Evolutionary conservation across 2,329 filamentous ascomycete genomes (phyloP).

Genomic region (Neonectria magnoliae): DNA sequence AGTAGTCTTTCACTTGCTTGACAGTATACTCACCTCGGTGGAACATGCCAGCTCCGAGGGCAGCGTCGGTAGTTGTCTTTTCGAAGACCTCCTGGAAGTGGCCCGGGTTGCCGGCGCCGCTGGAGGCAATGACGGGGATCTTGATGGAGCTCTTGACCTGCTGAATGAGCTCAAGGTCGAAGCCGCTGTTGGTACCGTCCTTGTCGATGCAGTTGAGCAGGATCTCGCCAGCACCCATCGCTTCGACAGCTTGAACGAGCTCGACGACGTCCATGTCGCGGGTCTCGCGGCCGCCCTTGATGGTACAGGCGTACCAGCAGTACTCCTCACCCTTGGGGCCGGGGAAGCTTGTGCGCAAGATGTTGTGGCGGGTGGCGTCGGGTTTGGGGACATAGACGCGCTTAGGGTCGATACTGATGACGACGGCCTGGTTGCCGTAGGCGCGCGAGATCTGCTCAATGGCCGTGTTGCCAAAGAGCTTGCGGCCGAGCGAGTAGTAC

Average conservation of each 20-base stretch:
- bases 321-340: constrained; percentile 81
- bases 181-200: constrained; percentile 93
- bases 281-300: constrained; percentile 94
- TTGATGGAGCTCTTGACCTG: constrained; percentile 88
- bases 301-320: constrained; percentile 98
- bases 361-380: constrained; percentile 77
- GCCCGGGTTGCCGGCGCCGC: constrained; percentile 85
- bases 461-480: constrained; percentile 82
- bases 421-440: constrained; percentile 96
- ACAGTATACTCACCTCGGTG: constrained; percentile 96
- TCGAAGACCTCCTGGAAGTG: constrained; percentile 94
- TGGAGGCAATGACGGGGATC: constrained; percentile 95
- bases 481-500: constrained; percentile 78
- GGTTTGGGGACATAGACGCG: constrained; percentile 83
- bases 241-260: constrained; percentile 88
- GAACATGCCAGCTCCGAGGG: constrained; percentile 96
- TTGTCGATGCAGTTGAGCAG: constrained; percentile 97
- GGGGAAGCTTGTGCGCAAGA: constrained; percentile 73
- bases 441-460: constrained; percentile 95
- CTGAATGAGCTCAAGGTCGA: constrained; percentile 89
- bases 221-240: constrained; percentile 95
- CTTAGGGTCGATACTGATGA: constrained; percentile 94
- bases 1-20: constrained; percentile 87
- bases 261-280: constrained; percentile 92
- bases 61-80: constrained; percentile 87